Evolutionary conservation across 2,329 filamentous ascomycete species (phyloP).

Genomic region (Colletotrichum siamense): DNA sequence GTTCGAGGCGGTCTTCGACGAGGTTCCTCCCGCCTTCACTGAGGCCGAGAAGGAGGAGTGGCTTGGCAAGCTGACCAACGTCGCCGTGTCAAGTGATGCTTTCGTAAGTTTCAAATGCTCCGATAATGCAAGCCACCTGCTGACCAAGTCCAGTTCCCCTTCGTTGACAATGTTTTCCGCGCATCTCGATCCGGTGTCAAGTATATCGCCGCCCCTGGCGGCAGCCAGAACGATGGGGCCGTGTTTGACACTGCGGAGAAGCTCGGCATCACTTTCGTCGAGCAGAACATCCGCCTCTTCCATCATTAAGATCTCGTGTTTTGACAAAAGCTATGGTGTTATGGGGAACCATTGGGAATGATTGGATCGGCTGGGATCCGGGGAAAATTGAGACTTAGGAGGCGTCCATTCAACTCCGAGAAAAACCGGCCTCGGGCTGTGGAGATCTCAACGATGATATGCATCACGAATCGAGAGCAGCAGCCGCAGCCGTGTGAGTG

Average conservation of each 20-base stretch:
- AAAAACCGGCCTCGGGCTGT: not conserved
- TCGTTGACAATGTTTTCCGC: constrained; percentile 97
- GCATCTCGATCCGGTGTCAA: constrained; percentile 88
- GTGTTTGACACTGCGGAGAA: constrained; percentile 92
- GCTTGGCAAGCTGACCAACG: constrained; percentile 80
- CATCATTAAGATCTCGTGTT: constrained; percentile 71
- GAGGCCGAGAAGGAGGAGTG: constrained; percentile 84
- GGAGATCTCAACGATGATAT: not conserved
- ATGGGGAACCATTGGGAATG: constrained; percentile 1
- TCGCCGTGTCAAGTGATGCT: constrained; percentile 91
- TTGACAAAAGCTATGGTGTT: constrained; percentile 2
- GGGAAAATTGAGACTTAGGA: not conserved
- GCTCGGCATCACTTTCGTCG: constrained; percentile 90
- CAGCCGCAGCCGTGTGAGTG: not conserved
- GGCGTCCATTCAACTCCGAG: not conserved
- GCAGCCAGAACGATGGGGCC: constrained; percentile 83
- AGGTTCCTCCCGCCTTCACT: constrained; percentile 83
- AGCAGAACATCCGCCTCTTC: constrained; percentile 94
- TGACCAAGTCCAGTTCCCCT: constrained; percentile 76
- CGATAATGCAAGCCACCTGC: constrained; percentile 2
- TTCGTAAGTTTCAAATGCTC: constrained; percentile 71
- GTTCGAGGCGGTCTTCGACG: constrained; percentile 90
- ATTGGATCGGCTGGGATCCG: not conserved
- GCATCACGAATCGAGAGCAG: not conserved
- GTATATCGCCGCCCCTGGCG: constrained; percentile 92